Evolutionary conservation across 257 asterid genomes (phyloP).

Genomic region (Gentiana straminea): DNA sequence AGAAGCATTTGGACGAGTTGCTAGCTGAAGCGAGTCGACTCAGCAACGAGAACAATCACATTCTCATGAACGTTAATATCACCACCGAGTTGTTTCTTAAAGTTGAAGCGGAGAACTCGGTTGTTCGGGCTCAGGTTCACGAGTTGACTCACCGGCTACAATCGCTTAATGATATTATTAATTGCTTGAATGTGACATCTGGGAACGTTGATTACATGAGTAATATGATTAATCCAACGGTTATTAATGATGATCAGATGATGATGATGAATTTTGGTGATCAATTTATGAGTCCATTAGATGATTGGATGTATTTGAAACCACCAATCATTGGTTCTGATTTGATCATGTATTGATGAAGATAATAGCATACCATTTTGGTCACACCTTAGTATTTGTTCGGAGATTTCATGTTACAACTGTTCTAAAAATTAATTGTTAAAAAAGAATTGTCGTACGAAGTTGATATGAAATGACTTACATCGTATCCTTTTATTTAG

Average conservation of each 20-base stretch:
- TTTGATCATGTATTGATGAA: conserved; percentile 32
- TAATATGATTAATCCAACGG: background rate
- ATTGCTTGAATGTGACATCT: conserved; percentile 14
- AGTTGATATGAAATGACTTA: too few relatives aligned
- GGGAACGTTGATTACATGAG: background rate
- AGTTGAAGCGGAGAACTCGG: conserved; percentile 22
- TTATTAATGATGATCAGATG: conserved; percentile 9
- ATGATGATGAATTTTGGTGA: conserved; percentile 5
- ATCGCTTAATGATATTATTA: conserved; percentile 38
- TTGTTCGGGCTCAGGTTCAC: conserved; percentile 21
- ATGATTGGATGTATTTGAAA: conserved; percentile 29
- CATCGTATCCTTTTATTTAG: too few relatives aligned
- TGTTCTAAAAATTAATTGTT: too few relatives aligned
- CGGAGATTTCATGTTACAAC: too few relatives aligned
- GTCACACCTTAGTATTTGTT: too few relatives aligned
- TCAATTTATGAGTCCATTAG: conserved; percentile 31
- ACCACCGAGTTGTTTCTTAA: conserved; percentile 14
- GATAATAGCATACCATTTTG: background rate
- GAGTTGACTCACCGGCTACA: conserved; percentile 37
- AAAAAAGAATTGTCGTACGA: too few relatives aligned
- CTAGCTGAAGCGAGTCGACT: conserved; percentile 13
- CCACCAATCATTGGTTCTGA: conserved; percentile 39
- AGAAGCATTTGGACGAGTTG: conserved; percentile 21
- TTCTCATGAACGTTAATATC: conserved; percentile 14
- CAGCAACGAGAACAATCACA: conserved; percentile 16